Percentiles rank a stretch among this genome's conserved stretches.
Evolutionary conservation across 164 flowering plant species (phyloP).

Genomic region (Piper betle): DNA sequence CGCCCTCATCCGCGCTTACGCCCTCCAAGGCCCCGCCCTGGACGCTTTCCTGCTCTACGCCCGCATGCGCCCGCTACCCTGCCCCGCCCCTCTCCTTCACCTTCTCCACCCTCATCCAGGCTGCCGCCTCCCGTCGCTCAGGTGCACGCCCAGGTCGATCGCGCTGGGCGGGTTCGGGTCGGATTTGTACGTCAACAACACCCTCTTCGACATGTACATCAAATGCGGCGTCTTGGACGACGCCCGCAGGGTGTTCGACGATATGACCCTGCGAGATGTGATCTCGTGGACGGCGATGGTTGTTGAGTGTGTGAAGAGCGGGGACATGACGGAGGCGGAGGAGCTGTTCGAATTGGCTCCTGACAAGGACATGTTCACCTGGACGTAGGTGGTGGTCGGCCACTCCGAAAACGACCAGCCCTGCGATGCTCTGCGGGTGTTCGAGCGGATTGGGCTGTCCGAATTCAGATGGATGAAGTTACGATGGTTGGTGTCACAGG

Average conservation of each 20-base stretch:
- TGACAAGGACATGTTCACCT: slow-evolving; percentile 20
- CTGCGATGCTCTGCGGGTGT: slow-evolving; percentile 15
- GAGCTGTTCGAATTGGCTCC: slow-evolving; percentile 11
- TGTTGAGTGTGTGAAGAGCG: slow-evolving; percentile 18
- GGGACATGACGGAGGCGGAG: slow-evolving; percentile 15
- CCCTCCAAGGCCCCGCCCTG: slow-evolving; percentile 5
- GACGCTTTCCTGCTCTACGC: slow-evolving; percentile 9
- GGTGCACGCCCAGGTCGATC: slow-evolving; percentile 13
- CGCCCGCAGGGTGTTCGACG: slow-evolving; percentile 17
- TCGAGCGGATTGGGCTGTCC: slow-evolving; percentile 12
- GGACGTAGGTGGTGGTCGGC: slow-evolving; percentile 20
- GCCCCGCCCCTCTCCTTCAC: slow-evolving; percentile 16
- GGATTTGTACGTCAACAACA: slow-evolving; percentile 17
- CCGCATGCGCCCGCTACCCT: slow-evolving; percentile 8
- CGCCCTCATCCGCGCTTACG: slow-evolving; percentile 16
- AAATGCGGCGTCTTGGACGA: slow-evolving; percentile 11
- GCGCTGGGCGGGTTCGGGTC: slow-evolving; percentile 14
- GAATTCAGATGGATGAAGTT: slow-evolving; percentile 16
- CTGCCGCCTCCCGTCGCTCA: slow-evolving; percentile 13
- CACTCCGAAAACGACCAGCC: slow-evolving; percentile 18
- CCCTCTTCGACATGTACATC: slow-evolving; percentile 19
- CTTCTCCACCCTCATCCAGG: slow-evolving; percentile 21
- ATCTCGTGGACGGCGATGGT: slow-evolving; percentile 24
- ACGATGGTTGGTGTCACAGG: slow-evolving; percentile 15
- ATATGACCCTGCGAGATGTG: slow-evolving; percentile 19